Evolutionary conservation across 176 grass and related monocot species (phyloP).

Genomic region (Oryza glumipatula): DNA sequence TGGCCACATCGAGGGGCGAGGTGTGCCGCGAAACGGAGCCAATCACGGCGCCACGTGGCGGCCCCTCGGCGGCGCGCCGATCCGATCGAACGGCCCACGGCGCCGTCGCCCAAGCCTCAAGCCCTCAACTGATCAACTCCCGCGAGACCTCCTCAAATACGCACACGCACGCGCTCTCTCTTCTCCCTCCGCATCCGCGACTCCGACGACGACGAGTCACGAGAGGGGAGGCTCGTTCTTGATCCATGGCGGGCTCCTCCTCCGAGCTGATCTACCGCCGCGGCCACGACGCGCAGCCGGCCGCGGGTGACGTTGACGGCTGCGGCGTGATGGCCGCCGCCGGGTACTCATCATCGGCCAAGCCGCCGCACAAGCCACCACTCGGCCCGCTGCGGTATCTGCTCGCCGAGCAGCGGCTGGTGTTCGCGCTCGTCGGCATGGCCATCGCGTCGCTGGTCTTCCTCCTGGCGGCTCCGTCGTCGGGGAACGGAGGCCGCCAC

Average conservation of each 20-base stretch:
- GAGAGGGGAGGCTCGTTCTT: neutral
- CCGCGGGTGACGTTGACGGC: too few species aligned
- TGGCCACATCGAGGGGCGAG: neutral
- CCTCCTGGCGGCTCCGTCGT: neutral
- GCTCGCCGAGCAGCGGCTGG: conserved; percentile 67
- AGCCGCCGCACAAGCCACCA: conserved; percentile 27
- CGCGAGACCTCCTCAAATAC: conserved; percentile 51
- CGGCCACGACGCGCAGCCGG: conserved; percentile 43
- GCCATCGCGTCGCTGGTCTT: conserved; percentile 53
- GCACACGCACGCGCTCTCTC: neutral
- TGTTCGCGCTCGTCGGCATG: conserved; percentile 67
- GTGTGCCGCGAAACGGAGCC: neutral
- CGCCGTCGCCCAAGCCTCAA: conserved; percentile 7
- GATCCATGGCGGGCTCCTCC: conserved; percentile 30
- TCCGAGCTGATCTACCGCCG: conserved; percentile 67
- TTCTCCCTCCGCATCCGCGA: neutral
- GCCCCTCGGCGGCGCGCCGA: neutral
- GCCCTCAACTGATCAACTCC: neutral
- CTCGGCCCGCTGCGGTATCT: conserved; percentile 49
- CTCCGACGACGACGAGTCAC: too few species aligned
- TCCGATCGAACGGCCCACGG: conserved; percentile 31
- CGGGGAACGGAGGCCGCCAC: too few species aligned
- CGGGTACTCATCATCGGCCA: too few species aligned
- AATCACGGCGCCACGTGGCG: conserved; percentile 31
- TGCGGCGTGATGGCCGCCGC: too few species aligned